Percentiles rank a stretch among this genome's conserved stretches.
These are phyloP conservation scores for Capsicum pubescens DNA, from an alignment of 257 asterid genomes.

Conservation along the genomic window DNA sequence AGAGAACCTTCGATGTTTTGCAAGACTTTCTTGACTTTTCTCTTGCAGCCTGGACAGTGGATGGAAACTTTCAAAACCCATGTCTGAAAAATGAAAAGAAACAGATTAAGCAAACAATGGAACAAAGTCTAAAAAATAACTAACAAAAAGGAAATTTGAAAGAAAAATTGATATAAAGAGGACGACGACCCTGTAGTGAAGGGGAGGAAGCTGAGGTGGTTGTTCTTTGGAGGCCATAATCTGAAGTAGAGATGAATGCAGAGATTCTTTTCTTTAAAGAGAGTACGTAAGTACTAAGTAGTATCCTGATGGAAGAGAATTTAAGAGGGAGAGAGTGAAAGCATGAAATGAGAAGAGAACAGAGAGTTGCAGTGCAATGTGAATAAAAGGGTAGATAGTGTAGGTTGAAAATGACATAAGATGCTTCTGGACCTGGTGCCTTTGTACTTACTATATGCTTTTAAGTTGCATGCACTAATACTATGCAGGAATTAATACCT, in stretches of 20 bases:
- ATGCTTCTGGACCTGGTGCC: slow-evolving; percentile 16
- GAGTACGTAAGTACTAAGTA: neutral
- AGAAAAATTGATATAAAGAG: neutral
- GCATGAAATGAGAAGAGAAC: neutral
- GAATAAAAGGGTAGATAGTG: neutral
- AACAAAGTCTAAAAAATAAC: too few species aligned
- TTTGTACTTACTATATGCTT: neutral
- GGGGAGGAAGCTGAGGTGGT: slow-evolving; percentile 42
- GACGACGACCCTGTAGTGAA: slow-evolving; percentile 79
- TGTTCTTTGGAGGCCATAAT: slow-evolving; percentile 59
- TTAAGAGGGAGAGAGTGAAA: slow-evolving; percentile 15
- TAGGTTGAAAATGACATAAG: slow-evolving; percentile 22
- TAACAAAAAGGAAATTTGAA: neutral
- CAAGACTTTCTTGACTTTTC: slow-evolving; percentile 77
- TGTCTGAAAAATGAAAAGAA: slow-evolving; percentile 50
- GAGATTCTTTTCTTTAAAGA: neutral
- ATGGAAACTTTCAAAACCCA: slow-evolving; percentile 82
- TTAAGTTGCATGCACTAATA: slow-evolving; percentile 12
- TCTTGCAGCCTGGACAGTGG: slow-evolving; percentile 91
- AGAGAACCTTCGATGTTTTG: slow-evolving; percentile 75
- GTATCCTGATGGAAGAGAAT: slow-evolving; percentile 25
- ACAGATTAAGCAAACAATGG: neutral
- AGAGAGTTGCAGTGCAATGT: neutral
- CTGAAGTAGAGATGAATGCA: neutral
- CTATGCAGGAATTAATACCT: slow-evolving; percentile 12